phyloP scores from a whole-genome alignment of 1,284 basidiomycete genomes.

The Tilletia indica region DNA sequence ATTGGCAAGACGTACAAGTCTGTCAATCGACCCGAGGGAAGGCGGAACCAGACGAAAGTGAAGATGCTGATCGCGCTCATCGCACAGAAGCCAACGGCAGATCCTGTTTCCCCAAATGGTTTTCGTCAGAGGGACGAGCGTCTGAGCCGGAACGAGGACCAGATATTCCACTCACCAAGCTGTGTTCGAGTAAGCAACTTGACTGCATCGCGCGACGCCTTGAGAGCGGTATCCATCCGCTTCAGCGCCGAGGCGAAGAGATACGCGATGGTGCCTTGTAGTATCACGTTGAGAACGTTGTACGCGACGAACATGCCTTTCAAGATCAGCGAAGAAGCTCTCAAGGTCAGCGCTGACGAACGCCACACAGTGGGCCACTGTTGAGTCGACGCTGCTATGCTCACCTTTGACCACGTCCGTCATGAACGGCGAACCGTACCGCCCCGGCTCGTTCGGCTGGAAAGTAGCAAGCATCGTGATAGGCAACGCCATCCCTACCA shows the following conservation, averaged over 20 bases:
- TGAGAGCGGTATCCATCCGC: constrained; percentile 7
- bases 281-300: background rate
- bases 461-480: background rate
- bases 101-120: background rate
- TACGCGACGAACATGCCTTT: too few relatives aligned
- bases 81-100: background rate
- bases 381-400: too few relatives aligned
- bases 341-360: background rate
- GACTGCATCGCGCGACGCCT: constrained; percentile 4
- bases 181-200: constrained; percentile 5
- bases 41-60: background rate
- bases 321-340: background rate
- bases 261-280: background rate
- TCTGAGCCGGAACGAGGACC: background rate
- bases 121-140: background rate
- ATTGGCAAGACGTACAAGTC: constrained; percentile 12
- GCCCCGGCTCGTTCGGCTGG: background rate
- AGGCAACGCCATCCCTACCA: background rate
- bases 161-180: background rate
- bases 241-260: background rate
- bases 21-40: background rate
- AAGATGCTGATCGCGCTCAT: constrained; percentile 15
- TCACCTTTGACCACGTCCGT: too few relatives aligned
- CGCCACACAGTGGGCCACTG: background rate
- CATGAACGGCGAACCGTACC: too few relatives aligned